Conservation (phyloP, 108 stramenopile species). For the Discostella stelligeroides region DNA sequence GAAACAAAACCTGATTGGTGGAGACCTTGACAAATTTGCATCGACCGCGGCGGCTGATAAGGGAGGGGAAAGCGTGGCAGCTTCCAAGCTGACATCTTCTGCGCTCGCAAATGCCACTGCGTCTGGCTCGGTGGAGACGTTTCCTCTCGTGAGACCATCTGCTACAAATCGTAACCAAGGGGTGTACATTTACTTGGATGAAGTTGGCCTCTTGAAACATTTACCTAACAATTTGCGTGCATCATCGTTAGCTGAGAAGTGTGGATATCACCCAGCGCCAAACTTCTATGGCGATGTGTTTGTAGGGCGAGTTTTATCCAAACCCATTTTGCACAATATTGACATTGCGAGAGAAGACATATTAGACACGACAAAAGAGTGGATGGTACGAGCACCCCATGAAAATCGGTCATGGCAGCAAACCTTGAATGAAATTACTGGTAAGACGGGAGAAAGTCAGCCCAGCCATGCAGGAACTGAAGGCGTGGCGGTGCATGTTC, state of each 20-base stretch:
- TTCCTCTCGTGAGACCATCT: constrained; percentile 73
- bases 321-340: constrained; percentile 51
- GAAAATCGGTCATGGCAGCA: constrained; percentile 74
- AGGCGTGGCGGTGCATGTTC: constrained; percentile 53
- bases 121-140: constrained; percentile 74
- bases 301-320: constrained; percentile 60
- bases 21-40: no score
- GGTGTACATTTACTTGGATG: constrained; percentile 83
- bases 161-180: constrained; percentile 62
- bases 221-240: constrained; percentile 69
- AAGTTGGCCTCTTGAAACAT: constrained; percentile 83
- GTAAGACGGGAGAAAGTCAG: constrained; percentile 45
- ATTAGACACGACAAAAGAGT: constrained; percentile 47
- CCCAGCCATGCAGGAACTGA: constrained; percentile 62
- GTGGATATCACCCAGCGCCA: constrained; percentile 78
- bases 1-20: constrained; percentile 56
- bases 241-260: constrained; percentile 48
- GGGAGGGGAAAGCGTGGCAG: neutral
- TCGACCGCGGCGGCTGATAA: constrained; percentile 14
- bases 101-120: constrained; percentile 54
- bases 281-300: constrained; percentile 87
- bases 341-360: constrained; percentile 57
- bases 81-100: constrained; percentile 12
- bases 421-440: constrained; percentile 61
- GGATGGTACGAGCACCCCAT: constrained; percentile 67